Conservation (phyloP, 1,139 yeast species). For the Hansenula lynferdii region DNA sequence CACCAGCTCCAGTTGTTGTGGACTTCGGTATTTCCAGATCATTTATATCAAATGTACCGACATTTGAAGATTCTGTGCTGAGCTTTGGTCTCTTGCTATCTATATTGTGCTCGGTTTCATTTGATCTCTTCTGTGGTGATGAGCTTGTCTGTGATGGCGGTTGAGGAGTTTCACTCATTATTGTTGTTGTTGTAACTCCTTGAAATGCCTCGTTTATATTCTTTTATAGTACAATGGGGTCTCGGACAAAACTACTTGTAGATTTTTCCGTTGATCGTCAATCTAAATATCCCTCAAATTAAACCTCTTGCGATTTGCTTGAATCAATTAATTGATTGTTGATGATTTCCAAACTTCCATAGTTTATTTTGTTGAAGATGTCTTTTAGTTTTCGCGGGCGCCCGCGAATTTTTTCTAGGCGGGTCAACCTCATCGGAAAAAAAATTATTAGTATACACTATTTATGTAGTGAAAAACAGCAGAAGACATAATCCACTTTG, state of each 20-base stretch:
- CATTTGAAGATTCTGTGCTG: neutral
- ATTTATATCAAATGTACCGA: constrained; percentile 1
- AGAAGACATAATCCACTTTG: neutral
- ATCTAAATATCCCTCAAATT: no score
- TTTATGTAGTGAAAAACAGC: no score
- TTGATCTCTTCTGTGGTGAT: constrained; percentile 8
- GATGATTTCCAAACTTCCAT: no score
- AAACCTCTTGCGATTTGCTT: no score
- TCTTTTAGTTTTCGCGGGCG: no score
- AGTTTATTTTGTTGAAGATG: no score
- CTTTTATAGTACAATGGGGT: no score
- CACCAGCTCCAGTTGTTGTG: neutral
- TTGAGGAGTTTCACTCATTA: constrained; percentile 5
- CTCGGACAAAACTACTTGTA: no score
- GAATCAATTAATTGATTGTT: no score
- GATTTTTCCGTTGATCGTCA: no score
- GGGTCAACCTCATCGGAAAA: constrained; percentile 8
- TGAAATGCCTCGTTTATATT: no score
- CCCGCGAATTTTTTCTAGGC: no score
- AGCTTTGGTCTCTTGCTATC: constrained; percentile 4
- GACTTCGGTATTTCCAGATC: constrained; percentile 2
- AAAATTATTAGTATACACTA: neutral
- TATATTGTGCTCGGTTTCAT: neutral
- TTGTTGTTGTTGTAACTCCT: neutral
- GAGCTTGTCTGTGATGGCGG: neutral